Conservation (phyloP, 129 eudicot genomes). For the Arctium lappa region DNA sequence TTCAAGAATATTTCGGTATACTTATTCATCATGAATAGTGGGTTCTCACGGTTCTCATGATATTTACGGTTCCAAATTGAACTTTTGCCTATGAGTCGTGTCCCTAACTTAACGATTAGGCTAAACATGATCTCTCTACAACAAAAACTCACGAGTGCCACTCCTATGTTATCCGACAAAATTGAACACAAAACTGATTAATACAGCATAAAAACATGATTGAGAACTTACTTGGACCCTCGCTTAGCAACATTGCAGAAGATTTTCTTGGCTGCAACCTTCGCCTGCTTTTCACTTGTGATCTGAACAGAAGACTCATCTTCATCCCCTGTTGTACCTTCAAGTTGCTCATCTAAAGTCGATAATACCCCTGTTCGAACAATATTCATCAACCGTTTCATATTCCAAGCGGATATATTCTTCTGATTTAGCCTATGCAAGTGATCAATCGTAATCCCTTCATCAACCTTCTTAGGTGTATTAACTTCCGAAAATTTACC, state of each 20-base stretch:
- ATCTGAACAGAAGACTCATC: constrained; percentile 70
- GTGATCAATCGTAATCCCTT: constrained; percentile 63
- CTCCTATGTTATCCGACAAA: neutral
- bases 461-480: constrained; percentile 44
- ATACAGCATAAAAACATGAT: neutral
- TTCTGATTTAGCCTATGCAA: constrained; percentile 70
- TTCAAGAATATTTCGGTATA: neutral
- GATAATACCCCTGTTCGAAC: constrained; percentile 65
- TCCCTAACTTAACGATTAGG: neutral
- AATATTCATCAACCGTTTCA: constrained; percentile 77
- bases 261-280: constrained; percentile 78
- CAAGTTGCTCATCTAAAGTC: constrained; percentile 67
- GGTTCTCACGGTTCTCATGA: too few species aligned
- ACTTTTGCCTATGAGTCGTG: neutral
- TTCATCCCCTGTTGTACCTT: constrained; percentile 43
- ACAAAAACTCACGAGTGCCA: neutral
- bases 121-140: neutral
- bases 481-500: constrained; percentile 36
- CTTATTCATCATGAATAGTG: too few species aligned
- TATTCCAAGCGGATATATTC: constrained; percentile 88
- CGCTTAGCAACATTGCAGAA: constrained; percentile 74
- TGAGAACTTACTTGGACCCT: constrained; percentile 64
- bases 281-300: constrained; percentile 76
- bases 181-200: neutral
- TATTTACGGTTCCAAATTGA: neutral